Conservation (phyloP, 2,329 filamentous ascomycete genomes). For the Fusarium irregulare region DNA sequence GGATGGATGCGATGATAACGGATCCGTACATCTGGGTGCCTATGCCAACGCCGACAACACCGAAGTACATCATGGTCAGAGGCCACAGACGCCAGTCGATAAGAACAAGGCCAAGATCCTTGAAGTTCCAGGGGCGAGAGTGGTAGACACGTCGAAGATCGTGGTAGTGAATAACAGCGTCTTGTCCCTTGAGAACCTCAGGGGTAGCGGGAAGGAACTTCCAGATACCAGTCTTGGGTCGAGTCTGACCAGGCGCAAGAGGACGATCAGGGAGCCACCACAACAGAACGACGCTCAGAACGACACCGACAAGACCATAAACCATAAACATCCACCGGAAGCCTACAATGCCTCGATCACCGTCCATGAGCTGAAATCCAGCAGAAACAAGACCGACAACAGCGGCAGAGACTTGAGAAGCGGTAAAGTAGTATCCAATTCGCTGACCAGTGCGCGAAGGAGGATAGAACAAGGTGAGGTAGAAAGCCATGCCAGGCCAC, state of each 20-base stretch:
- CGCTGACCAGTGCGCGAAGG: constrained; percentile 87
- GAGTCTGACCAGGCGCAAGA: constrained; percentile 73
- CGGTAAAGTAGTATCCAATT: constrained; percentile 91
- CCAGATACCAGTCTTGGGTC: constrained; percentile 62
- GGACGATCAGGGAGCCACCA: constrained; percentile 95
- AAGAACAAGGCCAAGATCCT: constrained; percentile 76
- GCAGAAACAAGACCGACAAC: constrained; percentile 91
- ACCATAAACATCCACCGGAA: constrained; percentile 95
- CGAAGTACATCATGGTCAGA: constrained; percentile 90
- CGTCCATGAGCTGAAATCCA: constrained; percentile 93
- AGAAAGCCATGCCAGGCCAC: constrained; percentile 97
- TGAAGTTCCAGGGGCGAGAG: constrained; percentile 75
- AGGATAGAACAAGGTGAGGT: constrained; percentile 91
- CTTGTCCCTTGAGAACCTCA: constrained; percentile 79
- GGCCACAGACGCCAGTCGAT: constrained; percentile 92
- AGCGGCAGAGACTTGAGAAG: constrained; percentile 86
- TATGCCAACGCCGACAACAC: constrained; percentile 91
- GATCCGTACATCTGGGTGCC: constrained; percentile 89
- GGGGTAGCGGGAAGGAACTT: constrained; percentile 75
- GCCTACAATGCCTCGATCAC: constrained; percentile 77
- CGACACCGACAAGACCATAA: constrained; percentile 80
- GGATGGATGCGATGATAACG: constrained; percentile 84
- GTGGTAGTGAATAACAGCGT: constrained; percentile 84
- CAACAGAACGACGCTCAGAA: constrained; percentile 77
- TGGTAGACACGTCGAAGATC: constrained; percentile 86